phyloP scores from a whole-genome alignment of 345 rosid species.

The Firmiana major region DNA sequence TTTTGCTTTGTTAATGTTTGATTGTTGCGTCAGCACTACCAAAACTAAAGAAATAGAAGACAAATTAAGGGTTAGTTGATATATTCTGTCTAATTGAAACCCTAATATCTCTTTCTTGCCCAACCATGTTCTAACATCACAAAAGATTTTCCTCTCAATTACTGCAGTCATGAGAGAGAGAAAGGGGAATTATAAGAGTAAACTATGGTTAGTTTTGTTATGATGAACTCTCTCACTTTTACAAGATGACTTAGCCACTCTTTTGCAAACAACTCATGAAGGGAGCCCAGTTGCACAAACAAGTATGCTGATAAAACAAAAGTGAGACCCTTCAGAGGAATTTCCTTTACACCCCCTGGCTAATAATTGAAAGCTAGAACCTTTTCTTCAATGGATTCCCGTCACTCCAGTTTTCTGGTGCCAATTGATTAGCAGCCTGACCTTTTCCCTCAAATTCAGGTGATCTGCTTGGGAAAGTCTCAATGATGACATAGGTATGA shows the following conservation, averaged over 20 bases:
- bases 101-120: background rate
- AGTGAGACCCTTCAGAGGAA: background rate
- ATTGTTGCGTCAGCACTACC: background rate
- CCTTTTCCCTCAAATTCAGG: background rate
- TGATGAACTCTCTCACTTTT: background rate
- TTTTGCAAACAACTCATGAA: background rate
- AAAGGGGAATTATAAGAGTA: too few relatives aligned
- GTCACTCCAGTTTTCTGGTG: background rate
- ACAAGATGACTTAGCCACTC: background rate
- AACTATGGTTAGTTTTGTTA: background rate
- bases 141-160: background rate
- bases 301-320: background rate
- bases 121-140: background rate
- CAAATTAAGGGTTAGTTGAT: background rate
- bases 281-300: background rate
- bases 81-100: background rate
- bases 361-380: background rate
- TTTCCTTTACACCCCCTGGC: background rate
- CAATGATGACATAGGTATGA: background rate
- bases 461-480: background rate
- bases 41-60: background rate
- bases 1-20: background rate
- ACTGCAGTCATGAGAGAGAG: background rate
- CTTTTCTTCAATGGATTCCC: background rate
- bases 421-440: background rate